A percentile compares a stretch with the other conserved stretches of the same genome.
These are phyloP conservation scores for Russula abietina DNA, from an alignment of 768 basidiomycete genomes.

Conservation along the genomic window DNA sequence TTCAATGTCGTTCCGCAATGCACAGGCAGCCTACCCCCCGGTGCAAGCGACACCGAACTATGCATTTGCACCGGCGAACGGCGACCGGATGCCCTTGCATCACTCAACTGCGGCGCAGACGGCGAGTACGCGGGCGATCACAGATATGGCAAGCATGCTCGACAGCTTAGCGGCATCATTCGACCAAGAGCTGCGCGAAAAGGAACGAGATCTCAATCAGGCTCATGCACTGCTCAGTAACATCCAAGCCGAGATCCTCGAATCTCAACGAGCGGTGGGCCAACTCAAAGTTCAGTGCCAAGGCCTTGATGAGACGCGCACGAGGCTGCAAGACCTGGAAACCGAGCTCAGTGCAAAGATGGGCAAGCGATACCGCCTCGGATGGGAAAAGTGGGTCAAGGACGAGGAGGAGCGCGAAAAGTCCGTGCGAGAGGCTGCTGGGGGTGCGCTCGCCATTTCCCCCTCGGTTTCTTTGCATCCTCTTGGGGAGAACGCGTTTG, in stretches of 20 bases:
- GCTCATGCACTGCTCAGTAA: slow-evolving; percentile 80
- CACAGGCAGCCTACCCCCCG: slow-evolving; percentile 54
- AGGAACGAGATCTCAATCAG: slow-evolving; percentile 86
- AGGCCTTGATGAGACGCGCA: slow-evolving; percentile 54
- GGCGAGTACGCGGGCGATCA: slow-evolving; percentile 77
- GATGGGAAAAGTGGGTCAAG: slow-evolving; percentile 91
- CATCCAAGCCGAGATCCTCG: slow-evolving; percentile 86
- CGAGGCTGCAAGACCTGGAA: slow-evolving; percentile 56
- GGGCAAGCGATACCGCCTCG: slow-evolving; percentile 73
- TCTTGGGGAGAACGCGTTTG: slow-evolving; percentile 28
- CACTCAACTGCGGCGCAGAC: slow-evolving; percentile 81
- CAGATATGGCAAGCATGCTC: slow-evolving; percentile 80
- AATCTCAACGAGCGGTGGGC: slow-evolving; percentile 68
- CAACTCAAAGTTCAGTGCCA: slow-evolving; percentile 68
- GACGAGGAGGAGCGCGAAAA: slow-evolving; percentile 78
- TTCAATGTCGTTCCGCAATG: slow-evolving; percentile 68
- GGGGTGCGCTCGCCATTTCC: slow-evolving; percentile 46
- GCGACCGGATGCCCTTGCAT: slow-evolving; percentile 70
- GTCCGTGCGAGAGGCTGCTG: slow-evolving; percentile 53
- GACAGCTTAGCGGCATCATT: slow-evolving; percentile 85
- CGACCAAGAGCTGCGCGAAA: slow-evolving; percentile 86
- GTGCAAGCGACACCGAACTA: slow-evolving; percentile 37
- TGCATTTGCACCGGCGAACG: slow-evolving; percentile 45
- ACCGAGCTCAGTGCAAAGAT: slow-evolving; percentile 64
- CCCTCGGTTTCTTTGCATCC: slow-evolving; percentile 38